Evolutionary conservation across 1,284 basidiomycete genomes (phyloP).

Genomic region (Fomitopsis pinicola): DNA sequence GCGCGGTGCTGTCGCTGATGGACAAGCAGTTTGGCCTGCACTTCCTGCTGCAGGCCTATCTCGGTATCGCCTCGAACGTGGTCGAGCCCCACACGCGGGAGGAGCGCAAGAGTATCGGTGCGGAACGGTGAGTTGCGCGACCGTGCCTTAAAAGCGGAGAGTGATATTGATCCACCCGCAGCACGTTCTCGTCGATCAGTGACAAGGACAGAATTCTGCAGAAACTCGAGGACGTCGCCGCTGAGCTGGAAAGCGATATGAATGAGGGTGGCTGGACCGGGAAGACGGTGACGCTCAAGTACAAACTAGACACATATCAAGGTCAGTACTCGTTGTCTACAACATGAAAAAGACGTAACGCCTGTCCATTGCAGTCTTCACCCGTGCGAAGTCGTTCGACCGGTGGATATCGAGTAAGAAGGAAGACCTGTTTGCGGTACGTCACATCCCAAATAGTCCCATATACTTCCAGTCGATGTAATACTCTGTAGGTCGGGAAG

Average conservation of each 20-base stretch:
- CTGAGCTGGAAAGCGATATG: constrained; percentile 80
- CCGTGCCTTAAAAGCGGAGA: neutral
- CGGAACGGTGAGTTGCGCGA: constrained; percentile 60
- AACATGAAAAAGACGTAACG: neutral
- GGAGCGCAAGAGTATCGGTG: constrained; percentile 86
- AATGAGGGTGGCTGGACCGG: constrained; percentile 66
- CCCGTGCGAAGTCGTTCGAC: constrained; percentile 74
- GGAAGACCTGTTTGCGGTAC: constrained; percentile 73
- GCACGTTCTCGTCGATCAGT: constrained; percentile 71
- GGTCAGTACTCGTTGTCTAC: constrained; percentile 31
- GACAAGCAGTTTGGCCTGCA: constrained; percentile 80
- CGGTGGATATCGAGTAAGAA: constrained; percentile 70
- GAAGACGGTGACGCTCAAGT: constrained; percentile 76
- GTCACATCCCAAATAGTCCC: constrained; percentile 17
- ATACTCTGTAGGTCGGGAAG: constrained; percentile 57
- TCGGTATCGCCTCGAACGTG: constrained; percentile 82
- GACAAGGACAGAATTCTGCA: constrained; percentile 64
- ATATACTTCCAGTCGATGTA: neutral
- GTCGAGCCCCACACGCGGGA: constrained; percentile 74
- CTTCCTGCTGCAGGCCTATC: constrained; percentile 71
- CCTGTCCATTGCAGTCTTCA: constrained; percentile 52
- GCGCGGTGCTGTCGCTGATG: constrained; percentile 72
- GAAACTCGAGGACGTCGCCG: constrained; percentile 76
- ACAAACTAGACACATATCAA: constrained; percentile 77
- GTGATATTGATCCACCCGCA: constrained; percentile 24